Percentiles rank a stretch among this genome's conserved stretches.
Evolutionary conservation across 1,284 basidiomycete species (phyloP).

Genomic region (Ustilago loliicola): DNA sequence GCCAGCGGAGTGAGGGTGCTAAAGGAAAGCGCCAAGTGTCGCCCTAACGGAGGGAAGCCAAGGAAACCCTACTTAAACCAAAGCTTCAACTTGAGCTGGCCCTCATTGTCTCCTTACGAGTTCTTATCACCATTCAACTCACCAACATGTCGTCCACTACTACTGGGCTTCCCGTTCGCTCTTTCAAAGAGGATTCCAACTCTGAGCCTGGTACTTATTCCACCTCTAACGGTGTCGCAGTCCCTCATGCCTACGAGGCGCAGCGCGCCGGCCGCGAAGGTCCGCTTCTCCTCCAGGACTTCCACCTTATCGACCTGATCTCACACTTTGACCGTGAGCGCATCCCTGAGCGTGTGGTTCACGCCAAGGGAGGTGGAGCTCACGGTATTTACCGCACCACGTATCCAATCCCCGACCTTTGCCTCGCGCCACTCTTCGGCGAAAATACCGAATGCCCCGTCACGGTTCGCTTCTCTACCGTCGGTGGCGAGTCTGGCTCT

Average conservation of each 20-base stretch:
- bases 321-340: conserved; percentile 65
- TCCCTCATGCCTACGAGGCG: conserved; percentile 78
- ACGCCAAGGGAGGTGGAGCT: conserved; percentile 63
- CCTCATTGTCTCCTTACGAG: not conserved
- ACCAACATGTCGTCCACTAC: conserved; percentile 37
- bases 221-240: conserved; percentile 52
- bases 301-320: conserved; percentile 57
- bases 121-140: not conserved
- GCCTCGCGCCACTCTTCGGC: conserved; percentile 47
- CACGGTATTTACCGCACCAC: conserved; percentile 60
- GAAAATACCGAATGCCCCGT: conserved; percentile 44
- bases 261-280: conserved; percentile 82
- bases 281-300: conserved; percentile 82
- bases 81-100: not conserved
- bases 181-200: conserved; percentile 42
- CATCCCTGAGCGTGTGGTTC: conserved; percentile 68
- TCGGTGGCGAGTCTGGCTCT: conserved; percentile 56
- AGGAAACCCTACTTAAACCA: not conserved
- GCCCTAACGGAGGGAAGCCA: not conserved
- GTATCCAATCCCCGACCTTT: conserved; percentile 53
- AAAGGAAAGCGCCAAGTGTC: not conserved
- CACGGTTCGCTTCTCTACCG: conserved; percentile 58
- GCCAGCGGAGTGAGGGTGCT: too few species aligned
- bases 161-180: conserved; percentile 31
- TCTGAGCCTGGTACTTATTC: conserved; percentile 44